A percentile compares a stretch with the other conserved stretches of the same genome.
Evolutionary conservation across 2,329 filamentous ascomycete species (phyloP).

Genomic region (Thelonectria olida): DNA sequence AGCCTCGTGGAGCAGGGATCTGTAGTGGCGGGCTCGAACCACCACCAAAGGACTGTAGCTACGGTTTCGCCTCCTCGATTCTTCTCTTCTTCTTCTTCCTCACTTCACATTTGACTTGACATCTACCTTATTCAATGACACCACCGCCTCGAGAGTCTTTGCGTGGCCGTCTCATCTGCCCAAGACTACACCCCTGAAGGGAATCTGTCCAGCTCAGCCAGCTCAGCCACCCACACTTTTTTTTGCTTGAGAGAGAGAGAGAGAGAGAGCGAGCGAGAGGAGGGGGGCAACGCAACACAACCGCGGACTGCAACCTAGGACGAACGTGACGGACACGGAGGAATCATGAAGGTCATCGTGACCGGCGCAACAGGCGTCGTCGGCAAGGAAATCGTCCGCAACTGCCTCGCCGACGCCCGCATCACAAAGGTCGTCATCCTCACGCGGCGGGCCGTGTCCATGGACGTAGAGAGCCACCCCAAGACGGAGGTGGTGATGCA

Average conservation of each 20-base stretch:
- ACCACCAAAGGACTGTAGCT: conserved; percentile 12
- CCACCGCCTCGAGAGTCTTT: background rate
- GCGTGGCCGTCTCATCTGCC: background rate
- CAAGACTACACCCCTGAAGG: background rate
- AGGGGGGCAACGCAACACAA: background rate
- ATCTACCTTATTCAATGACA: background rate
- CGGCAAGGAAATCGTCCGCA: conserved; percentile 61
- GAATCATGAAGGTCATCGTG: conserved; percentile 68
- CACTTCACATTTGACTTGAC: background rate
- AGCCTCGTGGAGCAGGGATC: conserved; percentile 35
- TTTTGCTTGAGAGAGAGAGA: background rate
- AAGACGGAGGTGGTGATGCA: conserved; percentile 61
- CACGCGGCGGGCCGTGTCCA: conserved; percentile 56
- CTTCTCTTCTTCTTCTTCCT: background rate
- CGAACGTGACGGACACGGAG: too few relatives aligned
- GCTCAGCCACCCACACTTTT: background rate
- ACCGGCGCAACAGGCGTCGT: conserved; percentile 67
- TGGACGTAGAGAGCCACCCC: conserved; percentile 52
- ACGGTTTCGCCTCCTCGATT: background rate
- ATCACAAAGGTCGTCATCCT: conserved; percentile 63
- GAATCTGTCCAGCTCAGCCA: background rate
- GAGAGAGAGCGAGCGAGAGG: background rate
- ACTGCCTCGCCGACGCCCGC: conserved; percentile 57
- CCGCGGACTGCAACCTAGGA: background rate
- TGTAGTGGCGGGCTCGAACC: conserved; percentile 29